Evolutionary conservation across 2,329 filamentous ascomycete genomes (phyloP).

Genomic region (Botryotinia calthae): DNA sequence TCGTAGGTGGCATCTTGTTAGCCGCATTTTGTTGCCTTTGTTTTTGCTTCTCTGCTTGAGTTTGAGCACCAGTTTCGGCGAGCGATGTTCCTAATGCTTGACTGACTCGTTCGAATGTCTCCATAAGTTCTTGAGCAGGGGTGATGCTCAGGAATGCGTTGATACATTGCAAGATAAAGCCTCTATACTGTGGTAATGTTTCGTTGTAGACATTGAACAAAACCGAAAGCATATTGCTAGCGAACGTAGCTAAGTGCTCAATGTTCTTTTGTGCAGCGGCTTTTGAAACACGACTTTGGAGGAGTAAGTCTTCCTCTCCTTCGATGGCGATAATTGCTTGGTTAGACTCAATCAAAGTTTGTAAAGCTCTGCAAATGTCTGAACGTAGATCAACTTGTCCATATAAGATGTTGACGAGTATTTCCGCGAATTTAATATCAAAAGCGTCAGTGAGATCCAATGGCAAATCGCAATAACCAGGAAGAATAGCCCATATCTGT

Average conservation of each 20-base stretch:
- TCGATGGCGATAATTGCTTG: slow-evolving; percentile 73
- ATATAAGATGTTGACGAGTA: slow-evolving; percentile 88
- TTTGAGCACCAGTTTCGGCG: slow-evolving; percentile 56
- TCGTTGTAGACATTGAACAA: slow-evolving; percentile 99
- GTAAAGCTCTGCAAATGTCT: slow-evolving; percentile 82
- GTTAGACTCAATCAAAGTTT: slow-evolving; percentile 88
- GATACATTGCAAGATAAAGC: slow-evolving; percentile 88
- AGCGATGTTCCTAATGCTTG: slow-evolving; percentile 77
- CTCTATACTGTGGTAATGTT: slow-evolving; percentile 87
- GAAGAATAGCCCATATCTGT: slow-evolving; percentile 90
- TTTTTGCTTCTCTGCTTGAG: slow-evolving; percentile 63
- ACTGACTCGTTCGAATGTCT: slow-evolving; percentile 85
- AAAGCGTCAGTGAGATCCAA: slow-evolving; percentile 75
- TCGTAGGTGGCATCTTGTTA: slow-evolving; percentile 83
- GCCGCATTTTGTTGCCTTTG: slow-evolving; percentile 53
- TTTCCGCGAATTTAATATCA: slow-evolving; percentile 84
- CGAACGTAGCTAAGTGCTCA: slow-evolving; percentile 72
- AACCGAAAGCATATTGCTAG: slow-evolving; percentile 88
- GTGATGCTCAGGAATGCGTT: slow-evolving; percentile 92
- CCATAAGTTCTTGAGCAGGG: slow-evolving; percentile 71
- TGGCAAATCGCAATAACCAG: slow-evolving; percentile 92
- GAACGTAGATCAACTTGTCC: slow-evolving; percentile 83
- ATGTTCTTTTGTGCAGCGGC: slow-evolving; percentile 75
- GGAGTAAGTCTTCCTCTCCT: slow-evolving; percentile 63
- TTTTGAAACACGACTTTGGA: slow-evolving; percentile 76